These are phyloP conservation scores for Aspergillus quadrilineatus DNA, from an alignment of 2,329 filamentous ascomycete genomes.

Conservation along the genomic window DNA sequence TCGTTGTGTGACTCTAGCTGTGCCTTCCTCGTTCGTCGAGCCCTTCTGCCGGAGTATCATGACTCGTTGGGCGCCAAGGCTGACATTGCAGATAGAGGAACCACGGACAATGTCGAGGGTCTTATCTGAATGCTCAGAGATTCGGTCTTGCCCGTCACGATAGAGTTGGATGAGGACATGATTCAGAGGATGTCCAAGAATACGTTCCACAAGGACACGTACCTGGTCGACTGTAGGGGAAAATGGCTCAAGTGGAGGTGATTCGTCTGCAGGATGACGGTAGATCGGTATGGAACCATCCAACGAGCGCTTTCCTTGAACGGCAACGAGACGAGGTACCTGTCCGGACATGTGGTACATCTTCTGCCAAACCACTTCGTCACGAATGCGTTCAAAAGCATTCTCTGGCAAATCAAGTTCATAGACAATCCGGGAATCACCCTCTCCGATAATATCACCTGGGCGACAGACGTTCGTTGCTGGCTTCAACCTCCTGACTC, in stretches of 20 bases:
- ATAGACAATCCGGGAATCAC: constrained; percentile 73
- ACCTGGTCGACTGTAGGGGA: constrained; percentile 70
- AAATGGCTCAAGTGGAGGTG: constrained; percentile 73
- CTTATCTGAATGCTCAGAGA: constrained; percentile 96
- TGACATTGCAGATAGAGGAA: constrained; percentile 88
- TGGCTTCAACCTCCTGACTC: constrained; percentile 15
- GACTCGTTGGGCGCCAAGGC: constrained; percentile 83
- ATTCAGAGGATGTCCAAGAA: constrained; percentile 78
- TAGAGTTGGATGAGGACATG: constrained; percentile 93
- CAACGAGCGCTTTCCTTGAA: constrained; percentile 69
- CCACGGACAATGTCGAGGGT: constrained; percentile 81
- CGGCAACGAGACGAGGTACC: constrained; percentile 85
- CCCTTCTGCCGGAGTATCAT: constrained; percentile 80
- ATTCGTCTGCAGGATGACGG: constrained; percentile 87
- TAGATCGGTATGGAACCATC: constrained; percentile 83
- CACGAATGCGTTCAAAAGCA: constrained; percentile 68
- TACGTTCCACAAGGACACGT: constrained; percentile 65
- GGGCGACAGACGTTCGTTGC: constrained; percentile 42
- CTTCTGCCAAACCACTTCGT: constrained; percentile 80
- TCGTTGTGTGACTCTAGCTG: constrained; percentile 61
- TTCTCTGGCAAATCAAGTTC: constrained; percentile 62
- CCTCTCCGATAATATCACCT: constrained; percentile 67
- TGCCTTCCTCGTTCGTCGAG: constrained; percentile 30
- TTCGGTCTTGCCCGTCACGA: constrained; percentile 83
- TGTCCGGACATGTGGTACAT: constrained; percentile 93